Conservation (phyloP, 345 rosid genomes). For the Corchorus olitorius region DNA sequence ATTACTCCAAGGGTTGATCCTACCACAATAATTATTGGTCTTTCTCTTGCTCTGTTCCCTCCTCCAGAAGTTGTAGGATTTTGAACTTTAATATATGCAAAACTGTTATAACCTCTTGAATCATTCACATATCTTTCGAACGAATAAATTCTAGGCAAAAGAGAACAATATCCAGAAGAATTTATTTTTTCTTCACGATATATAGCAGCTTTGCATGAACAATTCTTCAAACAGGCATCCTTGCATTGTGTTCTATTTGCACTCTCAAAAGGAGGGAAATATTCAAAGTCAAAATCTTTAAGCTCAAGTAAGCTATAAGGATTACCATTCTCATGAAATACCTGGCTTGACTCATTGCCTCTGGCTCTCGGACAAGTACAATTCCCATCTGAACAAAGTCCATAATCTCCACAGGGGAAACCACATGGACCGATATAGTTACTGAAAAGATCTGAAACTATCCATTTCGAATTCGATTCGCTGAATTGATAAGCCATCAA, state of each 20-base stretch:
- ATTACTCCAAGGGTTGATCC: neutral
- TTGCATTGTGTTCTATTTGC: neutral
- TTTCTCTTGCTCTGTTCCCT: neutral
- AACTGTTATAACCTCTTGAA: neutral
- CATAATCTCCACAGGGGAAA: conserved; percentile 41
- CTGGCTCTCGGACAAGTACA: neutral
- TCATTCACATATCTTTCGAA: neutral
- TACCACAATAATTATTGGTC: neutral
- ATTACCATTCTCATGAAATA: too few relatives aligned
- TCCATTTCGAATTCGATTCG: neutral
- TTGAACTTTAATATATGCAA: neutral
- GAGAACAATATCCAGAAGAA: neutral
- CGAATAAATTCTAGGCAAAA: neutral
- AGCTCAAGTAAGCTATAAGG: neutral
- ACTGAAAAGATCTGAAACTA: conserved; percentile 29
- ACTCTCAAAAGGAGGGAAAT: neutral
- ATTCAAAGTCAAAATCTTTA: neutral
- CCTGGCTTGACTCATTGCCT: neutral
- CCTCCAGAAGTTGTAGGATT: too few relatives aligned
- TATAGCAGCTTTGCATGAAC: neutral
- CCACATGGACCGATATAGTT: conserved; percentile 18
- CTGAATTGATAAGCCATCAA: conserved; percentile 29
- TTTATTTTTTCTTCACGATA: neutral
- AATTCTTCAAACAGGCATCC: neutral
- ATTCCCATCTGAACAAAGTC: conserved; percentile 26